Evolutionary conservation across 1,139 yeast species (phyloP).

Genomic region (Pneumocystis sp.): DNA sequence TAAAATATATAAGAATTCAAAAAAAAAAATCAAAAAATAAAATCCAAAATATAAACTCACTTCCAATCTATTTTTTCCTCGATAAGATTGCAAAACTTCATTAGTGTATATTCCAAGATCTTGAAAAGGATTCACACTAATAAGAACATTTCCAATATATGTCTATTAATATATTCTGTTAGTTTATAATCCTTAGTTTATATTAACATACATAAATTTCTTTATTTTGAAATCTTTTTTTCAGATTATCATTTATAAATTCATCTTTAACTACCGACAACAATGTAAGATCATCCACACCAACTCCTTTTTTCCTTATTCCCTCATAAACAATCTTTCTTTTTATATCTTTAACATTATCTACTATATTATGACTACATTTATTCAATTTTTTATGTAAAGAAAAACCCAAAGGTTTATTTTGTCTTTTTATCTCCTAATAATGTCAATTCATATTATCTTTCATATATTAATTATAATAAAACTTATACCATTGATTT

Average conservation of each 20-base stretch:
- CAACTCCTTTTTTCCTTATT: slow-evolving; percentile 85
- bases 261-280: slow-evolving; percentile 82
- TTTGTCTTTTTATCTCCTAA: neutral
- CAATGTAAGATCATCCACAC: slow-evolving; percentile 86
- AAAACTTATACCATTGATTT: neutral
- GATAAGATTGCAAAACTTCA: slow-evolving; percentile 55
- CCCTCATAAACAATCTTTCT: slow-evolving; percentile 88
- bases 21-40: neutral
- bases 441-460: neutral
- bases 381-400: neutral
- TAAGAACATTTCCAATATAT: slow-evolving; percentile 32
- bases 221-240: slow-evolving; percentile 77
- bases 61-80: slow-evolving; percentile 85
- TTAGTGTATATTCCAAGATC: slow-evolving; percentile 91
- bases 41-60: slow-evolving; percentile 21
- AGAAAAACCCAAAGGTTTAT: neutral
- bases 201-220: slow-evolving; percentile 63
- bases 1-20: slow-evolving; percentile 5
- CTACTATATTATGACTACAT: neutral
- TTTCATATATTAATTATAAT: neutral
- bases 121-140: slow-evolving; percentile 91
- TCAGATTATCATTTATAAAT: slow-evolving; percentile 78
- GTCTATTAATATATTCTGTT: slow-evolving; percentile 11
- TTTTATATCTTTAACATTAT: neutral
- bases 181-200: neutral